Conservation (phyloP, 1,139 yeast species). For the Debaryomyces udenii region DNA sequence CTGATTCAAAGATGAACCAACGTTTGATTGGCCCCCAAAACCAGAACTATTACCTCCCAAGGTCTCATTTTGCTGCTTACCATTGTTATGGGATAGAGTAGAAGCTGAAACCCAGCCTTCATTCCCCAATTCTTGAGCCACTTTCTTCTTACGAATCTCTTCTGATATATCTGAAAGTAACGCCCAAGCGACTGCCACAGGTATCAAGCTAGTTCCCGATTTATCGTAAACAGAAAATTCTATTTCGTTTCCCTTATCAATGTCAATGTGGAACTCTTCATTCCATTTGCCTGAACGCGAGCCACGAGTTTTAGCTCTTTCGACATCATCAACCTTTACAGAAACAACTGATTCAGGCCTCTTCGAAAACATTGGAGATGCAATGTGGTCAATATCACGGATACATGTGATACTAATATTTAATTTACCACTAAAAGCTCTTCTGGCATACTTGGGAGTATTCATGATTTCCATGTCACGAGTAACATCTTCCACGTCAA, state of each 20-base stretch:
- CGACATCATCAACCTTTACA: slow-evolving; percentile 84
- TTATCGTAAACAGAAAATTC: slow-evolving; percentile 88
- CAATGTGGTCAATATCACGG: slow-evolving; percentile 90
- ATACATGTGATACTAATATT: slow-evolving; percentile 72
- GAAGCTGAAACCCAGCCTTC: slow-evolving; percentile 92
- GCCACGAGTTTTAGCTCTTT: slow-evolving; percentile 72
- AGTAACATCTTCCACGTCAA: slow-evolving; percentile 65
- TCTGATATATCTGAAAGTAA: slow-evolving; percentile 89
- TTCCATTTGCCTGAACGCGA: slow-evolving; percentile 82
- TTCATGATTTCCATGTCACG: slow-evolving; percentile 66
- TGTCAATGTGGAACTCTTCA: slow-evolving; percentile 78
- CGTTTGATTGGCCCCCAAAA: slow-evolving; percentile 8
- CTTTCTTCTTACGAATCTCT: slow-evolving; percentile 88
- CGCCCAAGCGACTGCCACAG: slow-evolving; percentile 95
- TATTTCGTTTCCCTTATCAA: slow-evolving; percentile 89
- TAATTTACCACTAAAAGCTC: slow-evolving; percentile 81
- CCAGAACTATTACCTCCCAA: background rate
- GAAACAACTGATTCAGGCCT: slow-evolving; percentile 79
- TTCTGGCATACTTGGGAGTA: slow-evolving; percentile 72
- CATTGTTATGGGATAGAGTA: slow-evolving; percentile 37
- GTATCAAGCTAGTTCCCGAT: slow-evolving; percentile 63
- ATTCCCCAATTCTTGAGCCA: slow-evolving; percentile 69
- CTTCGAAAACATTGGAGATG: slow-evolving; percentile 75
- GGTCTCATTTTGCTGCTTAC: slow-evolving; percentile 21
- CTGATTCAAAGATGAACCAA: background rate